These are phyloP conservation scores for Flueggea neowawraea DNA, from an alignment of 441 rosid species.

Conservation along the genomic window DNA sequence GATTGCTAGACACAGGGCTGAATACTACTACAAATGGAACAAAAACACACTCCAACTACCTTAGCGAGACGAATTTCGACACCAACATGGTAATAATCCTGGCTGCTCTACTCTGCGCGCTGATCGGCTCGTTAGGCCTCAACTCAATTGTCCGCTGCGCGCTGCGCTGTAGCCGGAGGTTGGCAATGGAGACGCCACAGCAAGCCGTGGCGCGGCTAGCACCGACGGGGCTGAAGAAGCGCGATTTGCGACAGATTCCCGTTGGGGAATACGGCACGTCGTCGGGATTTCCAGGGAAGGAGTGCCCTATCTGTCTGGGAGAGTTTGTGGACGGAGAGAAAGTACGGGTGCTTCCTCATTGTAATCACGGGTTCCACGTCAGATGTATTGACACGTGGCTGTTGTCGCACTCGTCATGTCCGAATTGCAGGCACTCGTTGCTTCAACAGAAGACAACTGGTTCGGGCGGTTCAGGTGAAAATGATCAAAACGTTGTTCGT, in stretches of 20 bases:
- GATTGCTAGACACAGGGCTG: neutral
- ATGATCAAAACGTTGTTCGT: too few relatives aligned
- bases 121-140: neutral
- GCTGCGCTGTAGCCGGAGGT: constrained; percentile 1
- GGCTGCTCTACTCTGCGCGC: constrained; percentile 7
- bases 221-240: constrained; percentile 63
- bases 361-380: constrained; percentile 87
- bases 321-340: constrained; percentile 73
- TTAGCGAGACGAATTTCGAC: constrained; percentile 13
- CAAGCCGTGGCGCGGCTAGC: constrained; percentile 4
- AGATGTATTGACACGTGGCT: constrained; percentile 92
- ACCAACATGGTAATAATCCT: constrained; percentile 7
- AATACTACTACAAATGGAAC: neutral
- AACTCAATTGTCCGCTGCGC: constrained; percentile 9
- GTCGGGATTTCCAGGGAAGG: constrained; percentile 28
- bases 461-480: neutral
- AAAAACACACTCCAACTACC: neutral
- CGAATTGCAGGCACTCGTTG: constrained; percentile 74
- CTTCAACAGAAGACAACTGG: constrained; percentile 12
- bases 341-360: constrained; percentile 76
- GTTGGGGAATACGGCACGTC: constrained; percentile 28
- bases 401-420: constrained; percentile 85
- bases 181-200: neutral
- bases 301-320: constrained; percentile 75
- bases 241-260: constrained; percentile 64